Percentiles rank a stretch among this genome's conserved stretches.
phyloP scores from a whole-genome alignment of 2,329 filamentous ascomycete genomes.

The Fusarium continuum region DNA sequence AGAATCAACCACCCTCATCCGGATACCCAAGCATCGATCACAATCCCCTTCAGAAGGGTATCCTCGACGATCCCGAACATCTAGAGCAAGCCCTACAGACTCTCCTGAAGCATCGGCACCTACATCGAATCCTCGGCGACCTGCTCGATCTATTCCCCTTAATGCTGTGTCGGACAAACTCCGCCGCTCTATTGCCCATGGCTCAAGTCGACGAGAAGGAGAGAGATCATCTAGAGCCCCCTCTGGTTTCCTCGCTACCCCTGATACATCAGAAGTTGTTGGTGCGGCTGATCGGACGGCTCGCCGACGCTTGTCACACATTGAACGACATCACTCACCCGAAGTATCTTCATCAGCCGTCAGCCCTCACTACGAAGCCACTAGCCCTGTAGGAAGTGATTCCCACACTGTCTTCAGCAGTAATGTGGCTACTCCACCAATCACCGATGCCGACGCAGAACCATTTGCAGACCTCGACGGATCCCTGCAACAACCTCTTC shows the following conservation, averaged over 20 bases:
- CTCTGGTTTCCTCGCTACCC: constrained; percentile 60
- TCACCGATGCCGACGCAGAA: constrained; percentile 76
- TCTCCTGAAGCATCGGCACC: constrained; percentile 43
- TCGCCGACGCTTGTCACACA: constrained; percentile 53
- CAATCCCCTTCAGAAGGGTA: constrained; percentile 49
- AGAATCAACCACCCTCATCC: constrained; percentile 41
- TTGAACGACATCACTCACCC: constrained; percentile 56
- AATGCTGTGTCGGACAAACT: constrained; percentile 49
- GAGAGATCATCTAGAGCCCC: constrained; percentile 40
- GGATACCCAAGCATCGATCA: constrained; percentile 45
- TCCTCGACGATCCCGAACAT: constrained; percentile 45
- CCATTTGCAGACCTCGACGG: constrained; percentile 64
- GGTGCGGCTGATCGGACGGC: constrained; percentile 48
- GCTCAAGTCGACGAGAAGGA: constrained; percentile 39
- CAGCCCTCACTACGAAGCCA: constrained; percentile 55
- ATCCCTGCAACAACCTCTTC: constrained; percentile 57
- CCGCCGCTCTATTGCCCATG: constrained; percentile 47
- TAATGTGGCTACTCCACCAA: constrained; percentile 77
- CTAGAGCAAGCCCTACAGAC: constrained; percentile 44
- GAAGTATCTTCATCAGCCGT: constrained; percentile 54
- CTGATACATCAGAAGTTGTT: constrained; percentile 63
- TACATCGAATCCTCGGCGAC: constrained; percentile 37
- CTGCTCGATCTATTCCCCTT: constrained; percentile 43
- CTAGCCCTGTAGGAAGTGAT: constrained; percentile 64
- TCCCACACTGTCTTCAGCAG: constrained; percentile 68